Percentiles rank a stretch among this genome's conserved stretches.
Conservation (phyloP, 805 yeast species). For the Komagataella populi region DNA sequence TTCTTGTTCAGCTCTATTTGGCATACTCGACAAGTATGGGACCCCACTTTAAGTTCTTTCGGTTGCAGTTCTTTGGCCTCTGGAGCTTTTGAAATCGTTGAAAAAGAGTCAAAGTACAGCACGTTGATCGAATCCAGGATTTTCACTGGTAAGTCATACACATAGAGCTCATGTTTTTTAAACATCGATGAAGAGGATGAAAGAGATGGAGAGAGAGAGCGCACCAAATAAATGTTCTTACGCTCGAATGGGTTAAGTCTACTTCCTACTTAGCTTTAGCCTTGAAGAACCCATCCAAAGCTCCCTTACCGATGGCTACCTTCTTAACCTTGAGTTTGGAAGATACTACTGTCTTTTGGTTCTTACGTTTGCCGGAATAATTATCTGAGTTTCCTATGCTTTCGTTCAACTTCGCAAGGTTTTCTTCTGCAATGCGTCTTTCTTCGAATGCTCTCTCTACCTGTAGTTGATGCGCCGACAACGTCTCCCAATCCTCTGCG, state of each 20-base stretch:
- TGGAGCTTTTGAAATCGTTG: conserved; percentile 19
- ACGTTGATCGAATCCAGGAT: conserved; percentile 33
- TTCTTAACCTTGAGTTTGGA: conserved; percentile 20
- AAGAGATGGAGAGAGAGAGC: background rate
- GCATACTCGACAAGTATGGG: background rate
- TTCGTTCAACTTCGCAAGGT: conserved; percentile 16
- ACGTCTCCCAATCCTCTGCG: conserved; percentile 8
- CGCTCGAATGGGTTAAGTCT: background rate
- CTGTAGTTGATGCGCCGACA: conserved; percentile 9
- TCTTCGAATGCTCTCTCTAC: conserved; percentile 9
- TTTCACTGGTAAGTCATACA: conserved; percentile 28
- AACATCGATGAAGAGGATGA: background rate
- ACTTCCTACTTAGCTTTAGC: background rate
- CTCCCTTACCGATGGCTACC: conserved; percentile 49
- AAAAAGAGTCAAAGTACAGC: conserved; percentile 39
- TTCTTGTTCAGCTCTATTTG: background rate
- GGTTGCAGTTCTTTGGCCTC: conserved; percentile 7
- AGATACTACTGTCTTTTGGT: conserved; percentile 11
- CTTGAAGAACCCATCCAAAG: conserved; percentile 55
- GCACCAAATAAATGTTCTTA: background rate
- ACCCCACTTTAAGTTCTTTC: conserved; percentile 4
- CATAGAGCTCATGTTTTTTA: conserved; percentile 23
- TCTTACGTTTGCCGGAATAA: conserved; percentile 9
- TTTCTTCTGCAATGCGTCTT: conserved; percentile 15
- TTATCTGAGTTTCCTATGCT: conserved; percentile 10